Evolutionary conservation across 2,329 filamentous ascomycete species (phyloP).

Genomic region (Hyphodiscus sp.): DNA sequence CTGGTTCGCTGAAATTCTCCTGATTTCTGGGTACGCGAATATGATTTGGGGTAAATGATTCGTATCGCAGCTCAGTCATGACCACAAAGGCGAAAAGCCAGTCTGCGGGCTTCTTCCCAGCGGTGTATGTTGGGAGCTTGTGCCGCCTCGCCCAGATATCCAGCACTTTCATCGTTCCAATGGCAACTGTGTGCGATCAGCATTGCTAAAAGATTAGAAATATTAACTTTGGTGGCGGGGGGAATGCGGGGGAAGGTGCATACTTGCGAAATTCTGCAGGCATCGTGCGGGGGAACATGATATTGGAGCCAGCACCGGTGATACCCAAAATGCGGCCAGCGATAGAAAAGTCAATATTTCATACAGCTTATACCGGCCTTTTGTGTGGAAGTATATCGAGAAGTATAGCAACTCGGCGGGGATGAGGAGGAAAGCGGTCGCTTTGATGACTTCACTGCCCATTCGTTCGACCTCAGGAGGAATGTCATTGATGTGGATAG

Average conservation of each 20-base stretch:
- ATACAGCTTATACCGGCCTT: constrained; percentile 20
- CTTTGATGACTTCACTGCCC: constrained; percentile 24
- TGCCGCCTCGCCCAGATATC: constrained; percentile 34
- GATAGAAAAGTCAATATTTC: constrained; percentile 20
- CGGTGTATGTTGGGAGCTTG: constrained; percentile 30
- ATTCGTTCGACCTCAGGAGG: constrained; percentile 20
- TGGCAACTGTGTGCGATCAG: constrained; percentile 23
- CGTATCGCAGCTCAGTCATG: constrained; percentile 36
- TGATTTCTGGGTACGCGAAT: constrained; percentile 27
- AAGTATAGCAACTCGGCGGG: constrained; percentile 28
- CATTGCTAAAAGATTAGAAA: not conserved
- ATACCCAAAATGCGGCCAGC: constrained; percentile 22
- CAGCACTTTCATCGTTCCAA: constrained; percentile 35
- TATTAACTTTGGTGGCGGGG: too few species aligned
- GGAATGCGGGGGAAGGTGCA: constrained; percentile 4
- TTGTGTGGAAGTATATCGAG: constrained; percentile 28
- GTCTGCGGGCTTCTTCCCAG: constrained; percentile 5
- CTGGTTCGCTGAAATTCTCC: constrained; percentile 32
- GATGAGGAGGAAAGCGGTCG: constrained; percentile 23
- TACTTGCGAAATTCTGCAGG: constrained; percentile 32
- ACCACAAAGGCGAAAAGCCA: constrained; percentile 29
- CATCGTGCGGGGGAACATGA: constrained; percentile 27
- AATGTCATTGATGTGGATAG: constrained; percentile 13
- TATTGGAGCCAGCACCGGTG: constrained; percentile 27
- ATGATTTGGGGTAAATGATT: constrained; percentile 37